Evolutionary conservation across 495 filamentous ascomycete genomes (phyloP), one percentile per base, ranked within the genome.

Genomic region (Cladorrhinum samala): DNA sequence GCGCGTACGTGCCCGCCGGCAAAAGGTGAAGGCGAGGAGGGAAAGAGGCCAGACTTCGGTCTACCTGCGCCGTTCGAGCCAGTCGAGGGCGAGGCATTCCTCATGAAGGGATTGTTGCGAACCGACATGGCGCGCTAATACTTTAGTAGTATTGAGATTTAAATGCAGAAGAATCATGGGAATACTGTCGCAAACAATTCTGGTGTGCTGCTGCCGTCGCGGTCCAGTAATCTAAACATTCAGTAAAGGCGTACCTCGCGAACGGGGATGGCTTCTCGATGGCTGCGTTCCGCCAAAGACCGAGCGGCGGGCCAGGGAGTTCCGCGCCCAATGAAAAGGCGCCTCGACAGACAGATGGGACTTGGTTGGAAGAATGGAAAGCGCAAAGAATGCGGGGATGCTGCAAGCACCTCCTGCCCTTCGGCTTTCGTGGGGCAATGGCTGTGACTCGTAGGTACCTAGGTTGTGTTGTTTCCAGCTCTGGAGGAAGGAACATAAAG

Each of bases 51-150:
- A 1, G 89, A 94, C 62, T 88, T 90, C 0, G 89, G 88, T 53
- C 90, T 76, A 45, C 72, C 64, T 49, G 68, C 68, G 43, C 70
- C 69, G 54, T 65, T 72, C 46, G 87, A 74, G 19, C 74, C 79
- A 37, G 83, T 77, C 27, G 85, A 85, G 23, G 84, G 71, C 2
- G 88, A 83, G 52, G 72, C 64, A 52, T 71, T 75, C 58, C 83
- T 68, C 75, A 80, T 70, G 65, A 95, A 94, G 3, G 86, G 86
- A 73, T 85, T 91, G 63, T 83, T 87, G 57, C 89, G 86, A 36
- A 70, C 65, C 54, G 75, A 76, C 69, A 72, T 72, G 59, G 58
- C 48, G 63, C 54, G 59, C 46, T 58, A 17, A 20, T 20, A 18
- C 18, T 16, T 20, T 43, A 20, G 13, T n/a, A 4, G 43, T 46